Conservation (phyloP, 2,329 filamentous ascomycete species). For the Aspergillaceae sp. region DNA sequence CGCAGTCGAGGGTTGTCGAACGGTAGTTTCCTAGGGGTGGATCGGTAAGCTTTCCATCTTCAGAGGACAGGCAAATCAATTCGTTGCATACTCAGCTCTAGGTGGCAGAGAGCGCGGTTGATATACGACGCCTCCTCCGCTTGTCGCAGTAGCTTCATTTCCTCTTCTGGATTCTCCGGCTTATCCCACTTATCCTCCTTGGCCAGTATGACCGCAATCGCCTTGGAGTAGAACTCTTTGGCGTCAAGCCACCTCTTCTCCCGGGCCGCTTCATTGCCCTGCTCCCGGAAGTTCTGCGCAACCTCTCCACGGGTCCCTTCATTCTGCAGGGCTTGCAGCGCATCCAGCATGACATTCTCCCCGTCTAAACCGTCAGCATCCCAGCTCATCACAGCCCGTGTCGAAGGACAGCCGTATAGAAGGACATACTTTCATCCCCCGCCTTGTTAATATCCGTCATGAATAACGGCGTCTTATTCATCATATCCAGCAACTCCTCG, state of each 20-base stretch:
- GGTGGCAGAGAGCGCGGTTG: constrained; percentile 83
- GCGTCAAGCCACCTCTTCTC: constrained; percentile 69
- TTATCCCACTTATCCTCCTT: constrained; percentile 50
- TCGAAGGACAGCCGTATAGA: neutral
- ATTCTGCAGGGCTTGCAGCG: constrained; percentile 80
- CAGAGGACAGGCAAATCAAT: constrained; percentile 3
- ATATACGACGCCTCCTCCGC: constrained; percentile 69
- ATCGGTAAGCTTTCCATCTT: constrained; percentile 10
- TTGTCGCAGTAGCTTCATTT: constrained; percentile 53
- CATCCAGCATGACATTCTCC: constrained; percentile 76
- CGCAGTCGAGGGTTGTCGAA: constrained; percentile 76
- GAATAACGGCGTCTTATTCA: constrained; percentile 75
- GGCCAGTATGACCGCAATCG: constrained; percentile 60
- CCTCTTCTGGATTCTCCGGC: constrained; percentile 47
- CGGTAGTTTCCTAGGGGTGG: constrained; percentile 64
- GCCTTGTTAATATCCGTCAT: constrained; percentile 78
- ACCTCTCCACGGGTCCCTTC: constrained; percentile 85
- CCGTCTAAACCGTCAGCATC: constrained; percentile 34
- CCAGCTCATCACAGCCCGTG: neutral
- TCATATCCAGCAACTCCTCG: constrained; percentile 54
- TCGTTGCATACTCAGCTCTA: constrained; percentile 58
- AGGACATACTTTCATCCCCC: constrained; percentile 42
- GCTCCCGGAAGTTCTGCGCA: constrained; percentile 74
- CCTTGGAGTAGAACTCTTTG: constrained; percentile 84
- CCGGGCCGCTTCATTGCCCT: constrained; percentile 81